phyloP scores from a whole-genome alignment of 331 rosid species.

The Quercus phellos region DNA sequence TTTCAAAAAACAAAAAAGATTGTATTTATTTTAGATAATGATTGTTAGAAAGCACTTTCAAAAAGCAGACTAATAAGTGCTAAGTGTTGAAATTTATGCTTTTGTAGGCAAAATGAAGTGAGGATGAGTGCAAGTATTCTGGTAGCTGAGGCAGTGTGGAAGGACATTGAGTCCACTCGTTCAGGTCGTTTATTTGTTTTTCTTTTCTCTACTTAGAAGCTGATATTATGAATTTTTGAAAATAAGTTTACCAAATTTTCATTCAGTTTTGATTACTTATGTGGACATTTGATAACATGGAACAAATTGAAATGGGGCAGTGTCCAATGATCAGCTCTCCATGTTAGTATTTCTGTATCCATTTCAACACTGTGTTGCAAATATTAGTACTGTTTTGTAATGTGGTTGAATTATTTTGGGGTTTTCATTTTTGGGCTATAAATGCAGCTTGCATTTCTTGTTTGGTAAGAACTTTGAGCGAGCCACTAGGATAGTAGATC shows the following conservation, averaged over 20 bases:
- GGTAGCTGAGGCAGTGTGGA: slow-evolving; percentile 49
- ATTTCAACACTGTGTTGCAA: not conserved
- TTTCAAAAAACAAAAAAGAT: not conserved
- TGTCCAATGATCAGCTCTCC: slow-evolving; percentile 47
- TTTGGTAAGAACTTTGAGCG: slow-evolving; percentile 91
- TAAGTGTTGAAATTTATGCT: not conserved
- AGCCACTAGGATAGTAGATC: slow-evolving; percentile 81
- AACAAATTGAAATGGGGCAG: slow-evolving; percentile 21
- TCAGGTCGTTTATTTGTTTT: slow-evolving; percentile 17
- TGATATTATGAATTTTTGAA: not conserved
- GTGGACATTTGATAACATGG: not conserved
- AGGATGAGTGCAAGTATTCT: slow-evolving; percentile 34
- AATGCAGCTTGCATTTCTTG: slow-evolving; percentile 72
- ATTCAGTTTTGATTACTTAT: not conserved
- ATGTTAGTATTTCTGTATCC: slow-evolving; percentile 28
- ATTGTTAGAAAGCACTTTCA: not conserved
- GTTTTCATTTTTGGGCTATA: not conserved
- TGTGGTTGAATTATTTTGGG: not conserved
- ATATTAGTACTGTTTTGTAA: not conserved
- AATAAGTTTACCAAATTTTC: not conserved
- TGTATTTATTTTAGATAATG: not conserved
- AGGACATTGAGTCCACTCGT: slow-evolving; percentile 31
- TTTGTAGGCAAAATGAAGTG: not conserved
- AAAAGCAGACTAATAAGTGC: not conserved
- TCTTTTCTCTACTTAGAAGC: not conserved